A percentile compares a stretch with the other conserved stretches of the same genome.
These are phyloP conservation scores for Claviceps sp. DNA, from an alignment of 2,329 filamentous ascomycete genomes.

Conservation along the genomic window DNA sequence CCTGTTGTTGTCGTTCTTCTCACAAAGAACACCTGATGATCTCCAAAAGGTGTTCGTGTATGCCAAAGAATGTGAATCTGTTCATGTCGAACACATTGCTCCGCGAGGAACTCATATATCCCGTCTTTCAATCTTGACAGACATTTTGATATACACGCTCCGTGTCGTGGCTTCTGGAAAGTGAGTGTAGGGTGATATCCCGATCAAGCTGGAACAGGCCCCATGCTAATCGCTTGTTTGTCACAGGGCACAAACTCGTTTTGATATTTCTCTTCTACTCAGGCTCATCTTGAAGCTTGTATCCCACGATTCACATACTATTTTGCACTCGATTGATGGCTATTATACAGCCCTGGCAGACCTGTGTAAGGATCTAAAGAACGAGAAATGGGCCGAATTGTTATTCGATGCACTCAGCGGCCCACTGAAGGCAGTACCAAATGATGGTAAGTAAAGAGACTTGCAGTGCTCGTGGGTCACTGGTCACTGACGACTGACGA, in stretches of 20 bases:
- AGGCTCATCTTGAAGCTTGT: constrained; percentile 20
- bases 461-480: background rate
- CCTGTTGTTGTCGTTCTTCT: constrained; percentile 38
- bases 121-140: constrained; percentile 22
- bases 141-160: constrained; percentile 23
- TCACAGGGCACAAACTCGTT: background rate
- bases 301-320: constrained; percentile 9
- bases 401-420: constrained; percentile 16
- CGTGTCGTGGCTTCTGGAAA: constrained; percentile 10
- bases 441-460: constrained; percentile 10
- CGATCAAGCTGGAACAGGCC: background rate
- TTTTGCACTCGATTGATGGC: constrained; percentile 13
- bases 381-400: constrained; percentile 10
- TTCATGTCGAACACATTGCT: constrained; percentile 22
- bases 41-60: constrained; percentile 33
- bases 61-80: constrained; percentile 26
- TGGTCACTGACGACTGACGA: background rate
- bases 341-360: constrained; percentile 29
- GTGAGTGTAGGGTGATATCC: constrained; percentile 10
- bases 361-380: constrained; percentile 17
- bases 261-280: constrained; percentile 18
- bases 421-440: constrained; percentile 14
- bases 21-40: constrained; percentile 30
- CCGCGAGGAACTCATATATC: constrained; percentile 16
- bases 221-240: background rate